Conservation (phyloP, 2,329 filamentous ascomycete genomes). For the Camptophora hylomeconis region DNA sequence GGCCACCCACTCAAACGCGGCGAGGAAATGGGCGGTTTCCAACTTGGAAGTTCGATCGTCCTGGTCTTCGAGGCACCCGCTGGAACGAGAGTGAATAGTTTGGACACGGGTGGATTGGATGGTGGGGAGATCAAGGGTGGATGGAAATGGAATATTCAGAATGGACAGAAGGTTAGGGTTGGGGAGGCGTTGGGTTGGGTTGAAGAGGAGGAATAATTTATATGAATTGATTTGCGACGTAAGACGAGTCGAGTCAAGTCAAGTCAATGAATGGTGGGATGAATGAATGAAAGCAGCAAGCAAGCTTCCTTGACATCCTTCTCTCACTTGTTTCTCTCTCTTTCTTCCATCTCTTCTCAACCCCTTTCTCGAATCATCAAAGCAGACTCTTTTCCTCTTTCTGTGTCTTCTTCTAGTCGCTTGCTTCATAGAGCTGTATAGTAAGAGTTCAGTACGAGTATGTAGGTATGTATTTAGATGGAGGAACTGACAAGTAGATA, state of each 20-base stretch:
- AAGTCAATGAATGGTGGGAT: background rate
- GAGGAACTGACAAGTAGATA: too few species aligned
- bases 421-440: too few species aligned
- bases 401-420: too few species aligned
- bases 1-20: conserved; percentile 76
- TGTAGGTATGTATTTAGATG: too few species aligned
- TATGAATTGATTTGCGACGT: too few species aligned
- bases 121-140: conserved; percentile 46
- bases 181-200: conserved; percentile 75
- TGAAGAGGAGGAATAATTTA: conserved; percentile 36
- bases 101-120: conserved; percentile 45
- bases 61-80: conserved; percentile 90
- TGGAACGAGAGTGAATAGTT: conserved; percentile 41
- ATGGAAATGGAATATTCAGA: conserved; percentile 76
- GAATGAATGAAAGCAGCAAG: conserved; percentile 1
- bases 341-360: background rate
- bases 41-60: conserved; percentile 87
- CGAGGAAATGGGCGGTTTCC: conserved; percentile 97
- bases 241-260: too few species aligned
- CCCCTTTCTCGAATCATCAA: background rate
- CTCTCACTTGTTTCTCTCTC: background rate
- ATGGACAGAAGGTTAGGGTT: conserved; percentile 79
- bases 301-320: background rate
- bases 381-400: background rate
- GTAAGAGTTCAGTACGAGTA: too few species aligned